Evolutionary conservation across 352 stramenopile genomes (phyloP), one percentile per base, ranked within the genome.

Genomic region (Thraustotheca clavata): DNA sequence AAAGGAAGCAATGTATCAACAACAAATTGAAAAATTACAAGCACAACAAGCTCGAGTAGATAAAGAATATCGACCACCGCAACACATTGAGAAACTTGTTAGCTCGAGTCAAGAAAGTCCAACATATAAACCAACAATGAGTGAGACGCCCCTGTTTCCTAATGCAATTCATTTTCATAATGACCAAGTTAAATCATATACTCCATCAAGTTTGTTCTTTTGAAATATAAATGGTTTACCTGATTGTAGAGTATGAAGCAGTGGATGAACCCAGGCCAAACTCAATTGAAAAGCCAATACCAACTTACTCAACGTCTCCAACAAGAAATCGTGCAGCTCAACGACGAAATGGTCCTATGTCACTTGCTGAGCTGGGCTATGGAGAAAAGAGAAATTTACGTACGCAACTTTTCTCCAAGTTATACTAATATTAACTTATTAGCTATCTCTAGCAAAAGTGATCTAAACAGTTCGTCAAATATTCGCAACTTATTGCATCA

Each of bases 391-490:
- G n/a, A n/a, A n/a, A n/a, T n/a, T n/a, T n/a, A n/a, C n/a, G n/a
- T n/a, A n/a, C n/a, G n/a, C n/a, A n/a, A n/a, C n/a, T 16, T 43
- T 43, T 43, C 16, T 43, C 38, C 16, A 18, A 16, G 38, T 16
- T 18, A 43, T 18, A 16, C 16, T 18, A 16, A 43, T 16, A 43
- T 43, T 43, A 16, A 20, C 38, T 16, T 50, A 50, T 22, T 14
- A 6, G 6, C 43, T 50, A 14, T 14, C 6, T 14, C n/a, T n/a
- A n/a, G 7, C 7, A 50, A 50, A 70, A 20, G 39, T 54, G 14
- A 60, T 63, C 46, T 67, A 18, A 69, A 60, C 22, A 67, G 49
- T 1, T 67, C 40, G 9, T 39, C 35, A 4, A 54, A 62, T 34
- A 43, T 52, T 54, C 36, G 40, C 55, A 39, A 59, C 39, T 14